A percentile compares a stretch with the other conserved stretches of the same genome.
phyloP scores from a whole-genome alignment of 2,329 filamentous ascomycete genomes.

The Myriangium duriaei region DNA sequence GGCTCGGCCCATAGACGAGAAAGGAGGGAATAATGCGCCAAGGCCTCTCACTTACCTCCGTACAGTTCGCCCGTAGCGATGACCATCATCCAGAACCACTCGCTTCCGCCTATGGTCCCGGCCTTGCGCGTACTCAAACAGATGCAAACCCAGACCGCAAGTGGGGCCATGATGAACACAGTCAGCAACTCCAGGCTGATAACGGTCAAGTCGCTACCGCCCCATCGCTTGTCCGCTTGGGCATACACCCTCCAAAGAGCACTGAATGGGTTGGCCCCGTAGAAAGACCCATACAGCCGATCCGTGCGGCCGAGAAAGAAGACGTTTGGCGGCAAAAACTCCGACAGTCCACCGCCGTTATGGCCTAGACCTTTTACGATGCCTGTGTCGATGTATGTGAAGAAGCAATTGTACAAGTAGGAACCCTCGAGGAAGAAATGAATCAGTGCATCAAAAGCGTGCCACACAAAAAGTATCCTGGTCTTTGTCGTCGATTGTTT shows the following conservation, averaged over 20 bases:
- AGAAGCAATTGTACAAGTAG: conserved; percentile 92
- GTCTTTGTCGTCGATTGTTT: conserved; percentile 41
- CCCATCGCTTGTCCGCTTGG: conserved; percentile 51
- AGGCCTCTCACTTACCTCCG: conserved; percentile 32
- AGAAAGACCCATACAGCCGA: conserved; percentile 47
- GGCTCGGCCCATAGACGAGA: not conserved
- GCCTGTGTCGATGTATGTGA: conserved; percentile 43
- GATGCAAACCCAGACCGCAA: conserved; percentile 46
- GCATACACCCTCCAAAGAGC: conserved; percentile 54
- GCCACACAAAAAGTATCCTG: conserved; percentile 84
- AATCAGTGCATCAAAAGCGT: conserved; percentile 81
- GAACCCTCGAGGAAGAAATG: conserved; percentile 85
- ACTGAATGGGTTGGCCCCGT: conserved; percentile 41
- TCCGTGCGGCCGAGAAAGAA: conserved; percentile 43
- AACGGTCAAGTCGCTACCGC: conserved; percentile 44
- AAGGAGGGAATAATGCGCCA: not conserved
- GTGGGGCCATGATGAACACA: conserved; percentile 45
- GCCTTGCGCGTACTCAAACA: conserved; percentile 20
- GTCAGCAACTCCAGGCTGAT: conserved; percentile 50
- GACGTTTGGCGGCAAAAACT: conserved; percentile 33
- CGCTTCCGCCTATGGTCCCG: conserved; percentile 22
- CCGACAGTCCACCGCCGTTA: conserved; percentile 19
- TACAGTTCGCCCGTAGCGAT: conserved; percentile 53
- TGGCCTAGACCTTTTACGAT: conserved; percentile 15
- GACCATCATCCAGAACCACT: conserved; percentile 46